Evolutionary conservation across 805 yeast species (phyloP), one percentile per base, ranked within the genome.

Genomic region (Candida pseudofarinosa): DNA sequence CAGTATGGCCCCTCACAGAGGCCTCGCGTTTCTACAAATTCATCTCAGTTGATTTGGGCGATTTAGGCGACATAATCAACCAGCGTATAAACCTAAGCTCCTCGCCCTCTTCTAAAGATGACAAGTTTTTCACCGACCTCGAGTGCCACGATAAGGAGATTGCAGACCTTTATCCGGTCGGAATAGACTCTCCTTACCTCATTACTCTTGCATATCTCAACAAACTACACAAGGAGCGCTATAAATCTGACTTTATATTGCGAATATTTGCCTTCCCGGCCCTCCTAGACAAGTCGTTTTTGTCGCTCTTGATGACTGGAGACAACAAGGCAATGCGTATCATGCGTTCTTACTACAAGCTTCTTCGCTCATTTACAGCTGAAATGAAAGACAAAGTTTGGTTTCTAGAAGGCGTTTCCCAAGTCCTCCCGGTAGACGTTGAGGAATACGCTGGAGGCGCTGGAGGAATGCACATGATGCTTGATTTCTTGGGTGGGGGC

Each of bases 211-310:
- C 95, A 18, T 88, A 87, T 58, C 73, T 88, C 63, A 93, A 87
- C 58, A 88, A 85, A 62, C 69, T 88, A 37, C 87, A 86, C 61
- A 77, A 81, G 56, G 97, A 89, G 59, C 74, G 89, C 49, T 79
- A 83, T 60, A 85, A 88, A 61, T 79, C 89, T 0, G 96, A 89
- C 59, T 90, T 88, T 57, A 87, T 90, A 19, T 64, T 91, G 28
- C 67, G 97, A 38, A 84, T 90, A 13, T 89, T 91, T 69, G 89
- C 96, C 3, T 89, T 90, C 63, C 97, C 97, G 5, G 98, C 97
- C 0, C 64, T 91, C 39, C 69, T 91, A 51, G 97, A 91, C 59
- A 85, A 83, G 59, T 77, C 80, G 16, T 85, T 91, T 51, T 69
- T 90, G 30, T 81, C 86, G 1, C 62, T 88, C 34, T 71, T 91